phyloP scores from a whole-genome alignment of 2,329 filamentous ascomycete species.

The Xylariaceae sp. region DNA sequence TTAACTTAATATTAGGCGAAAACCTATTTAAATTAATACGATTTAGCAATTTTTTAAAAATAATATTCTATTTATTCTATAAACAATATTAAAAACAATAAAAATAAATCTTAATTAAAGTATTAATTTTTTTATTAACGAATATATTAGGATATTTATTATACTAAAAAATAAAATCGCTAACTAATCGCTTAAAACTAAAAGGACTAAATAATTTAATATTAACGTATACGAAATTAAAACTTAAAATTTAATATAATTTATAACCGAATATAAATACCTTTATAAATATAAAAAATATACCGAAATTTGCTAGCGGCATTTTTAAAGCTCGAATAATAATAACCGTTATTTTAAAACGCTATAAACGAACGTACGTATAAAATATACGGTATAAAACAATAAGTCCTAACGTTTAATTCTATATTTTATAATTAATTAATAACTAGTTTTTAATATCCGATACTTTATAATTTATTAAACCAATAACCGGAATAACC shows the following conservation, averaged over 20 bases:
- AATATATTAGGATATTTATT: no score
- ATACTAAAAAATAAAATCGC: background rate
- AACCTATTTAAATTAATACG: no score
- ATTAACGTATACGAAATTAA: conserved; percentile 13
- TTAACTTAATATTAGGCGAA: no score
- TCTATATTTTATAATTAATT: no score
- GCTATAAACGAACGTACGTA: no score
- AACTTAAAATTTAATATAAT: conserved; percentile 19
- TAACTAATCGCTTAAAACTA: background rate
- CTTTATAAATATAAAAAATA: background rate
- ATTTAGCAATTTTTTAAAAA: background rate
- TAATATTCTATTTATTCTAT: background rate
- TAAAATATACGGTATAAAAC: no score
- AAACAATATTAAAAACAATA: background rate
- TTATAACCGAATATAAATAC: conserved; percentile 41
- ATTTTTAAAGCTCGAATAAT: no score
- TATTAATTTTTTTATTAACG: background rate
- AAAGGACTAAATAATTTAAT: background rate
- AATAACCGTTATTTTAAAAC: background rate
- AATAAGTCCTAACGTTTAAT: no score
- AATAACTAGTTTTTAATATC: no score
- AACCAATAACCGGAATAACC: no score
- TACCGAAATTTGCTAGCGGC: no score
- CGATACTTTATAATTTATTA: no score
- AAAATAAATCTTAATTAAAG: background rate